These are phyloP conservation scores for Microbotryum silenes-acaulis DNA, from an alignment of 1,284 basidiomycete species.

Conservation along the genomic window DNA sequence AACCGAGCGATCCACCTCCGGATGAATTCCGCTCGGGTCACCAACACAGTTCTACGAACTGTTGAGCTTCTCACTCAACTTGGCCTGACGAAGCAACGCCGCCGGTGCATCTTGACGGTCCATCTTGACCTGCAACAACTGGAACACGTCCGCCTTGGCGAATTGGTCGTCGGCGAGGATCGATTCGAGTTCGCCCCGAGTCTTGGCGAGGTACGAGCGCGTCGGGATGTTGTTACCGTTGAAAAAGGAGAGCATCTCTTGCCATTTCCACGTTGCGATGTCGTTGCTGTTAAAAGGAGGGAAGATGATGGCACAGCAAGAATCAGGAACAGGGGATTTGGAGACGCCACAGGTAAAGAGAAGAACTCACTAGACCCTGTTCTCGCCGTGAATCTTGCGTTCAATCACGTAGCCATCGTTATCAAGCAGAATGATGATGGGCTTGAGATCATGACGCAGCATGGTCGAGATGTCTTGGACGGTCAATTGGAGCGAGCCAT, in stretches of 20 bases:
- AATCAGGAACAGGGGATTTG: conserved; percentile 25
- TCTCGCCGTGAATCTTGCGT: conserved; percentile 62
- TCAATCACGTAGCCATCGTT: conserved; percentile 82
- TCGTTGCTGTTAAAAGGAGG: conserved; percentile 43
- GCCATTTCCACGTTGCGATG: conserved; percentile 42
- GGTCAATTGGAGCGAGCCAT: conserved; percentile 51
- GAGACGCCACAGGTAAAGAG: conserved; percentile 25
- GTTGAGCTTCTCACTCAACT: conserved; percentile 39
- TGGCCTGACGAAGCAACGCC: conserved; percentile 51
- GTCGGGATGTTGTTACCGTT: conserved; percentile 46
- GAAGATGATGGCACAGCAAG: conserved; percentile 25
- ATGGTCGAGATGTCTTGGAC: conserved; percentile 60
- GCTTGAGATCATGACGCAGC: conserved; percentile 58
- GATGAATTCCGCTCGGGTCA: too few species aligned
- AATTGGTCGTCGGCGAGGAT: conserved; percentile 58
- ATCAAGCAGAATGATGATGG: conserved; percentile 78
- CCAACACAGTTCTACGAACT: too few species aligned
- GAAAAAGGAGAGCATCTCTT: conserved; percentile 31
- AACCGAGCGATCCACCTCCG: too few species aligned
- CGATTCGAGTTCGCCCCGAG: conserved; percentile 55
- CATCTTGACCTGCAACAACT: conserved; percentile 74
- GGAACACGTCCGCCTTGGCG: conserved; percentile 54
- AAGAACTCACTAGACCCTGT: conserved; percentile 40
- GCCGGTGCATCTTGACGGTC: conserved; percentile 61
- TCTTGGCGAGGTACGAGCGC: conserved; percentile 55